Conservation (phyloP, 306 rosid genomes). For the Macrotyloma uniflorum region DNA sequence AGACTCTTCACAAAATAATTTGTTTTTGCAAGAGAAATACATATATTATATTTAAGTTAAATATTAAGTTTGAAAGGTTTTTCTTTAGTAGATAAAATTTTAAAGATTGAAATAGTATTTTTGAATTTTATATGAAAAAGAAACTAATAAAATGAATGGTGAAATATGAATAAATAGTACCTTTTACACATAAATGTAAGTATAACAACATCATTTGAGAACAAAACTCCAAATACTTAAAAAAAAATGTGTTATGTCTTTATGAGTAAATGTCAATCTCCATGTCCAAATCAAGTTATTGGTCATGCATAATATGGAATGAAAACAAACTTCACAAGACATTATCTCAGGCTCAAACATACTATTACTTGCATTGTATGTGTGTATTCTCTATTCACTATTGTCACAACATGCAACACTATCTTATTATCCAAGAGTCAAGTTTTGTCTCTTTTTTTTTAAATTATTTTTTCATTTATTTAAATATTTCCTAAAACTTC, state of each 20-base stretch:
- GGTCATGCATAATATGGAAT: slow-evolving; percentile 15
- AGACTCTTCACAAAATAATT: no score
- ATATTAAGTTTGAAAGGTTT: no score
- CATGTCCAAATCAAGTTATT: slow-evolving; percentile 23
- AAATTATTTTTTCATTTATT: background rate
- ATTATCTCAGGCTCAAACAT: background rate
- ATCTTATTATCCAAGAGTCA: background rate
- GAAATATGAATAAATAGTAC: background rate
- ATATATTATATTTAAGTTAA: no score
- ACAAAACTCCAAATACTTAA: background rate
- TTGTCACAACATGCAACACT: slow-evolving; percentile 13
- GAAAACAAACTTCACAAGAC: background rate
- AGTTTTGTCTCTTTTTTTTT: background rate
- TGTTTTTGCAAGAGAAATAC: no score
- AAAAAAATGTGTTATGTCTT: background rate
- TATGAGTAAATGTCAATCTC: background rate
- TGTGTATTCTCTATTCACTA: background rate
- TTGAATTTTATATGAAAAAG: background rate
- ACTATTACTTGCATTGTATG: background rate
- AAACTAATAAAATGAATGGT: background rate
- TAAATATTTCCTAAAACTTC: background rate
- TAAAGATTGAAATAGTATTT: background rate
- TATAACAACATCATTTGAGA: background rate
- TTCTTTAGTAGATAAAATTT: background rate
- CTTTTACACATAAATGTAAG: background rate